Conservation (phyloP, 352 stramenopile genomes). For the Phytophthora agathidicida region DNA sequence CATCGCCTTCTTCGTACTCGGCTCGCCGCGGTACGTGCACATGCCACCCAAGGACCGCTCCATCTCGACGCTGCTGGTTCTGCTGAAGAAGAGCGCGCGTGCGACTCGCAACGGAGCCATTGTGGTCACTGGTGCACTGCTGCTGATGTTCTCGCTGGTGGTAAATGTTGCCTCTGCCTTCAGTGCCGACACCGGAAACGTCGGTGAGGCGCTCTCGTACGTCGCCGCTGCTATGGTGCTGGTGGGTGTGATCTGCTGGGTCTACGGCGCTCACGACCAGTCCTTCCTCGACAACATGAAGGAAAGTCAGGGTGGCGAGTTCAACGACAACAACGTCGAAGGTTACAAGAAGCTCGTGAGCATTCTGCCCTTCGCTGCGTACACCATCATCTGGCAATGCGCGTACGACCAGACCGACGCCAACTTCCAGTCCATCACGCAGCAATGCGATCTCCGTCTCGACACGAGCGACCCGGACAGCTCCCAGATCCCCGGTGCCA, state of each 20-base stretch:
- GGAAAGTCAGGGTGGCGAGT: constrained; percentile 43
- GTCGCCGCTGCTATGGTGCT: constrained; percentile 44
- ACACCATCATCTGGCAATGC: constrained; percentile 68
- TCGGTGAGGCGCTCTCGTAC: constrained; percentile 53
- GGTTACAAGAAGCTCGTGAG: constrained; percentile 64
- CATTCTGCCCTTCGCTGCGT: constrained; percentile 61
- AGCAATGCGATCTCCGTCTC: constrained; percentile 65
- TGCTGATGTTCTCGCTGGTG: constrained; percentile 40
- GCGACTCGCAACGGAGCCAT: constrained; percentile 31
- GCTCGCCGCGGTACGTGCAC: constrained; percentile 55
- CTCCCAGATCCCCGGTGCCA: constrained; percentile 55
- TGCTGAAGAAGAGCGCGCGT: constrained; percentile 33
- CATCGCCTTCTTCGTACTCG: constrained; percentile 38
- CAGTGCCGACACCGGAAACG: constrained; percentile 29
- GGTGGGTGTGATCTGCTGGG: constrained; percentile 51
- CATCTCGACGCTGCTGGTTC: constrained; percentile 49
- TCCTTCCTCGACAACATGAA: constrained; percentile 59
- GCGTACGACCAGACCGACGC: constrained; percentile 66
- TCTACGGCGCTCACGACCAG: constrained; percentile 48
- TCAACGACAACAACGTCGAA: constrained; percentile 47
- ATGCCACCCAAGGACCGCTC: constrained; percentile 41
- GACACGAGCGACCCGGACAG: constrained; percentile 34
- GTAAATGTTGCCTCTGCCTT: constrained; percentile 67
- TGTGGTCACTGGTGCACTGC: constrained; percentile 35
- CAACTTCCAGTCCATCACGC: constrained; percentile 74